phyloP scores from a whole-genome alignment of 2,329 filamentous ascomycete genomes.

The Cadophora gregata region DNA sequence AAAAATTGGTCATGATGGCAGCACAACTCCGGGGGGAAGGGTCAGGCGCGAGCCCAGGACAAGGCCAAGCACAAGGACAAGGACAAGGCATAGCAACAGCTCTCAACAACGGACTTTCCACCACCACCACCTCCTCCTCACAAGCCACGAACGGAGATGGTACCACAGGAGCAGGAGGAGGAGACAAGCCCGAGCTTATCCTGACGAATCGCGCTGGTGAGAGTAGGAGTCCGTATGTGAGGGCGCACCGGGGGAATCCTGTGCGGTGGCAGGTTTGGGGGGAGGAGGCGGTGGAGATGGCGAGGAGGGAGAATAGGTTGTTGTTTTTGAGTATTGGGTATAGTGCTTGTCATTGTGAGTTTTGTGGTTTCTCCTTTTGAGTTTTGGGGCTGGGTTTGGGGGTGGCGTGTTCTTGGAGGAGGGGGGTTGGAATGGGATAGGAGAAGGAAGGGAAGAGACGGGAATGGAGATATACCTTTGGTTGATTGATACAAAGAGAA shows the following conservation, averaged over 20 bases:
- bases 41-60: not conserved
- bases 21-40: constrained; percentile 37
- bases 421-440: not conserved
- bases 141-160: not conserved
- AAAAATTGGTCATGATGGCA: constrained; percentile 37
- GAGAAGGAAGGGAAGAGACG: not conserved
- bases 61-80: constrained; percentile 15
- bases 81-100: constrained; percentile 38
- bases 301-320: constrained; percentile 81
- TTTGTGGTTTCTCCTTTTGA: constrained; percentile 7
- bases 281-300: constrained; percentile 75
- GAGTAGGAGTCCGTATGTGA: constrained; percentile 72
- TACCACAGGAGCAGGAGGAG: constrained; percentile 10
- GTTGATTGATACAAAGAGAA: not conserved
- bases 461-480: not conserved
- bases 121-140: not conserved
- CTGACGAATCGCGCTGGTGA: constrained; percentile 63
- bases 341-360: constrained; percentile 90
- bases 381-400: not conserved
- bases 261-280: constrained; percentile 94
- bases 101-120: constrained; percentile 29
- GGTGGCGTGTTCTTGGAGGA: not conserved
- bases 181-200: constrained; percentile 31
- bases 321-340: constrained; percentile 96
- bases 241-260: constrained; percentile 77